phyloP scores from a whole-genome alignment of 2,329 filamentous ascomycete species.

The Xylariaceae sp. region DNA sequence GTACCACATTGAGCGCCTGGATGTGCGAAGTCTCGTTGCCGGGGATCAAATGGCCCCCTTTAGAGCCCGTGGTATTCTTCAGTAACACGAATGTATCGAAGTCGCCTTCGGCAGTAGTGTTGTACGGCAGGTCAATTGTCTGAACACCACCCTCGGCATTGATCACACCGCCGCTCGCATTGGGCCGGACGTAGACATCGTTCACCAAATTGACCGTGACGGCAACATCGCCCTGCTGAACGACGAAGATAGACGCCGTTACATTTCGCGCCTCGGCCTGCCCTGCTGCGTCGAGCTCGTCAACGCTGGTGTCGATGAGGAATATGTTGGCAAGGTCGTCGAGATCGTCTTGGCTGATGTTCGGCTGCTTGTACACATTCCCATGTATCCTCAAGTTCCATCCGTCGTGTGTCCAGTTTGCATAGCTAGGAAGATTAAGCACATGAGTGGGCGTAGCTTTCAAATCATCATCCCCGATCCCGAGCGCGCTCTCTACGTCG shows the following conservation, averaged over 20 bases:
- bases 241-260: slow-evolving; percentile 69
- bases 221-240: slow-evolving; percentile 63
- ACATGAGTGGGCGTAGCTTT: slow-evolving; percentile 64
- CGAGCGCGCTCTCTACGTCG: slow-evolving; percentile 58
- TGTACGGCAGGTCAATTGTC: slow-evolving; percentile 59
- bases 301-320: slow-evolving; percentile 60
- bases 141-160: slow-evolving; percentile 56
- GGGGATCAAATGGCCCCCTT: slow-evolving; percentile 47
- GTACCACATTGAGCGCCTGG: slow-evolving; percentile 60
- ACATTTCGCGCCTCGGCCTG: slow-evolving; percentile 69
- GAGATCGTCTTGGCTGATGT: slow-evolving; percentile 60
- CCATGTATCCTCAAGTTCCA: slow-evolving; percentile 76
- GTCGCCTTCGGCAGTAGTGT: slow-evolving; percentile 65
- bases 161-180: slow-evolving; percentile 50
- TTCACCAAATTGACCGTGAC: slow-evolving; percentile 58
- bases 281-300: slow-evolving; percentile 54
- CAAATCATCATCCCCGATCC: slow-evolving; percentile 55
- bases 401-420: slow-evolving; percentile 73
- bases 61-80: slow-evolving; percentile 49
- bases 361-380: slow-evolving; percentile 76
- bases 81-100: slow-evolving; percentile 69
- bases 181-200: slow-evolving; percentile 44
- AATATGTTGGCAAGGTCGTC: slow-evolving; percentile 68
- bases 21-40: slow-evolving; percentile 63
- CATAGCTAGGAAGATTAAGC: slow-evolving; percentile 65